Base-by-base conservation (phyloP, 805 yeast species). In the Cyberlindnera meyerae region DNA sequence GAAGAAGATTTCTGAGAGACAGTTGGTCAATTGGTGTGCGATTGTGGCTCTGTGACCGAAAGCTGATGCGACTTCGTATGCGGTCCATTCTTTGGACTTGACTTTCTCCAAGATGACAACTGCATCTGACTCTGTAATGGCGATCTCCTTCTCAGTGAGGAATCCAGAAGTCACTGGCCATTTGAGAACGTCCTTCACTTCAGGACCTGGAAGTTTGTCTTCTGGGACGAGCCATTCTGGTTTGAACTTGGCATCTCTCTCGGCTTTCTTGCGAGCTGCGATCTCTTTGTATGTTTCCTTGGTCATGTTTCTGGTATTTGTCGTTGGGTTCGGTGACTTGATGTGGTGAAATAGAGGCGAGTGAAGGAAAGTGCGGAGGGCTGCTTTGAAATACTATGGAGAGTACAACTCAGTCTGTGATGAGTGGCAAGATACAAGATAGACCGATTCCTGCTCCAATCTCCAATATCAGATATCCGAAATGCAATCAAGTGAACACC, bases 41-140 rank as follows among this genome's bases (percentile, higher is more conserved):
- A 75, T 56, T 4, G 76, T 67, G 4, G 82, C 75, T 30, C 83
- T 56, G 48, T 77, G 77, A 41, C 76, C 68, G 53, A 71, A 78
- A 1, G 83, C 82, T 9, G 55, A 56, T 1, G 73, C 60, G 3
- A 77, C 78, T 30, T 70, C 66, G 1, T 57, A 52, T 1, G 81
- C 54, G 3, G 64, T 49, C 63, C 65, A 66, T 33, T 54, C 48
- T 30, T 56, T 60, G 2, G 44, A 11, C 27, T 52, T 58, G 40
- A 67, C 60, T 21, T 60, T 58, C 5, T 36, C 42, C 8, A 61
- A 37, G 24, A 50, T 39, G 6, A 24, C 14, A 2, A 29, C 24
- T 3, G 51, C 54, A 21, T 38, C 36, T 2, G 52, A 37, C 28
- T 47, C 54, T 2, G 56, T 50, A 22, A 52, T 49, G 62, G 57